phyloP scores from a whole-genome alignment of 495 filamentous ascomycete species.

The Podospora pseudoanserina region DNA sequence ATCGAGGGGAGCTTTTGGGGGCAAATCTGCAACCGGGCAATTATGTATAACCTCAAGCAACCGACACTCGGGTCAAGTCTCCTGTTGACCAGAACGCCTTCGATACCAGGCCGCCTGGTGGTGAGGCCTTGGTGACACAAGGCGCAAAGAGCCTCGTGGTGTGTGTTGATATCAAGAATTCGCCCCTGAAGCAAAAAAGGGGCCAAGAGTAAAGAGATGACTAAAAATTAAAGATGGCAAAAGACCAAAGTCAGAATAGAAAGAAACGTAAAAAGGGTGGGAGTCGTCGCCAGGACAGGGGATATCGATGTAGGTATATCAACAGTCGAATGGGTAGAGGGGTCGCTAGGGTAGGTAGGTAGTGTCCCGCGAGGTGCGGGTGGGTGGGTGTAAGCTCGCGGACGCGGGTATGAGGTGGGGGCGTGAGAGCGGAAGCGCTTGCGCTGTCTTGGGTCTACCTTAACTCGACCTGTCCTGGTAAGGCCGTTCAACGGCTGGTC shows the following conservation, averaged over 20 bases:
- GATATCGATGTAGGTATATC: conserved; percentile 15
- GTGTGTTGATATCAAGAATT: background rate
- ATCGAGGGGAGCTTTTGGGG: background rate
- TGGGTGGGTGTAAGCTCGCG: conserved; percentile 19
- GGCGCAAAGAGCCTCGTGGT: background rate
- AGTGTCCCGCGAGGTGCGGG: conserved; percentile 24
- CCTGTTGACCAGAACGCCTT: background rate
- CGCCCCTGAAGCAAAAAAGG: background rate
- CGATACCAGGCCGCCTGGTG: background rate
- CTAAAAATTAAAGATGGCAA: conserved; percentile 7
- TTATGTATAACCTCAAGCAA: conserved; percentile 12
- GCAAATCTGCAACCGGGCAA: background rate
- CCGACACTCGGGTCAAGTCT: background rate
- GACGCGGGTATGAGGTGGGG: conserved; percentile 15
- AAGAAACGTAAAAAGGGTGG: conserved; percentile 15
- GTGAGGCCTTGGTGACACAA: background rate
- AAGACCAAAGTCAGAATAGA: conserved; percentile 11
- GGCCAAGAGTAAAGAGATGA: background rate
- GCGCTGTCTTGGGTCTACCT: conserved; percentile 17
- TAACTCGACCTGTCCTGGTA: conserved; percentile 11
- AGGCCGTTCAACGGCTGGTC: conserved; percentile 12
- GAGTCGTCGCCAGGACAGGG: conserved; percentile 30
- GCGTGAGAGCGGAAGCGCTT: conserved; percentile 20
- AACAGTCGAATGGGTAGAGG: conserved; percentile 23
- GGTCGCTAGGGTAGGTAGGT: conserved; percentile 15